Base-by-base conservation (phyloP, 495 filamentous ascomycete species). In the Podospora didyma region DNA sequence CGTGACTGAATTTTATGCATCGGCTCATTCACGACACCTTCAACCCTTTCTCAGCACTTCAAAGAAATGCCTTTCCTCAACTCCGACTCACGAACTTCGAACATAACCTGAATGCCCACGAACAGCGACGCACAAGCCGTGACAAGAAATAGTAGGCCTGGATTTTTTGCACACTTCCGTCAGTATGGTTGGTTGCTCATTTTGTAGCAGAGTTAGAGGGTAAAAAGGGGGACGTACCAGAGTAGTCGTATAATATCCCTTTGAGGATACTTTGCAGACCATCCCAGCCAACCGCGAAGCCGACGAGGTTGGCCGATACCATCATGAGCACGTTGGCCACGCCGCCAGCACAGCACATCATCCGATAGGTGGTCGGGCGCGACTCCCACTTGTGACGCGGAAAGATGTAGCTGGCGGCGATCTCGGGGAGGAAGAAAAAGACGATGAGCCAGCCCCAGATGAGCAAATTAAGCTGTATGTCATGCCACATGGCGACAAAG, bases 401-500 rank as follows among this genome's bases (percentile, higher is more conserved):
- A 73, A 97, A 96, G 2, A 90, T 28, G 41, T 82, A 73, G 0
- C 77, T 72, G 7, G 84, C 90, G 14, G 90, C 69, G 46, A 92
- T 78, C 69, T 97, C 95, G 0, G 94, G 94, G 22, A 97, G 67
- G 66, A 99, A 87, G 73, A 99, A 99, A 11, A 97, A 71, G 3
- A 92, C 90, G 44, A 97, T 82, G 49, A 99, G 76, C 94, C 94
- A 99, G 14, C 94, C 91, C 94, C 94, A 99, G 65, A 94, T 86
- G 14, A 99, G 81, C 22, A 99, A 80, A 45, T 86, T 83, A n/a
- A 97, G 81, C 64, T 92, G 85, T 68, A 99, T 95, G 63, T 99
- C 94, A 70, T 99, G 94, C 94, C 94, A 99, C 39, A 99, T 76
- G 6, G 95, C 94, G 26, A 99, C 94, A 60, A 99, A 99, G 2